Evolutionary conservation across 441 rosid species (phyloP).

Genomic region (Croton setiger): DNA sequence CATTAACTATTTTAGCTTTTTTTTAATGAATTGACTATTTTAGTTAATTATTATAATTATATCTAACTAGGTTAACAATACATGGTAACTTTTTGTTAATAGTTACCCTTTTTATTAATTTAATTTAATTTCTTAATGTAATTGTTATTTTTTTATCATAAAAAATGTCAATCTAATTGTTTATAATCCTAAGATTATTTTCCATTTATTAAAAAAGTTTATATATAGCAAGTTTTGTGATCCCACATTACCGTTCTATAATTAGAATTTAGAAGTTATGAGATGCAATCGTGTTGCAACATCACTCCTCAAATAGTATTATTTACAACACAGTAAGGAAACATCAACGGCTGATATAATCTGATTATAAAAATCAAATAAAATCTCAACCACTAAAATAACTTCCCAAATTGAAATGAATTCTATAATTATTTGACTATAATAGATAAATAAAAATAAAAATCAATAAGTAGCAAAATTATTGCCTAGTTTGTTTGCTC

Average conservation of each 20-base stretch:
- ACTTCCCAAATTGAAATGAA: neutral
- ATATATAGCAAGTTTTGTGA: neutral
- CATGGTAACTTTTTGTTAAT: too few species aligned
- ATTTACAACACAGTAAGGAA: neutral
- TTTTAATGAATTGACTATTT: too few species aligned
- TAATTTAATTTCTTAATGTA: too few species aligned
- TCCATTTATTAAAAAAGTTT: too few species aligned
- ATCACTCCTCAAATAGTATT: neutral
- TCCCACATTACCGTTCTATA: neutral
- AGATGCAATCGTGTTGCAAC: neutral
- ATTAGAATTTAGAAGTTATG: neutral
- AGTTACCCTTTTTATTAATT: too few species aligned
- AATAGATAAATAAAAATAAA: neutral
- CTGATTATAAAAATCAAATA: neutral
- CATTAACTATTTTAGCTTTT: neutral
- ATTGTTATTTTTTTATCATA: too few species aligned
- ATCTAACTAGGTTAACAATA: too few species aligned
- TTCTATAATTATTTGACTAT: neutral
- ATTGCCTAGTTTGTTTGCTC: too few species aligned
- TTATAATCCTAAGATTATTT: too few species aligned
- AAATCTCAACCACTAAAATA: constrained; percentile 8
- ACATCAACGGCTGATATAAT: constrained; percentile 8
- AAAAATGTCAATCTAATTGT: too few species aligned
- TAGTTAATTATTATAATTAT: too few species aligned
- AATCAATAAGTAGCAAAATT: too few species aligned